Percentiles rank a stretch among this genome's conserved stretches.
These are phyloP conservation scores for Chimonanthus salicifolius DNA, from an alignment of 164 flowering plant genomes.

Conservation along the genomic window DNA sequence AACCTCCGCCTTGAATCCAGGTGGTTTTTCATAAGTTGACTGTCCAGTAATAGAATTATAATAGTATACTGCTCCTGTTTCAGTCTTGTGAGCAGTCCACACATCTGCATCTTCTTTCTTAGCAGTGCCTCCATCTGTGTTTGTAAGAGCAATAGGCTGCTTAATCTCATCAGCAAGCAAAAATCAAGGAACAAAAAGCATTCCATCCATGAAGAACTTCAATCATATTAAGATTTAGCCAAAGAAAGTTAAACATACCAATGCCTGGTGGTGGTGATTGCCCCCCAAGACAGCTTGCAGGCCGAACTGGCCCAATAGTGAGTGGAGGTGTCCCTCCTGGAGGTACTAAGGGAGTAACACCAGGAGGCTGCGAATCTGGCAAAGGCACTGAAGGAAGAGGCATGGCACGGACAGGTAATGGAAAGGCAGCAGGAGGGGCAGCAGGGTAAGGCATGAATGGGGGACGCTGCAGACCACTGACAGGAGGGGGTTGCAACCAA, in stretches of 20 bases:
- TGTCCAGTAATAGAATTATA: conserved; percentile 86
- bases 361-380: conserved; percentile 64
- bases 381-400: conserved; percentile 41
- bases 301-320: conserved; percentile 27
- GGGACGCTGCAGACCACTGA: conserved; percentile 50
- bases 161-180: conserved; percentile 40
- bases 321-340: conserved; percentile 23
- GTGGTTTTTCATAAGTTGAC: conserved; percentile 86
- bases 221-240: background rate
- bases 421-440: conserved; percentile 41
- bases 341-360: conserved; percentile 44
- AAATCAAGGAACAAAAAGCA: background rate
- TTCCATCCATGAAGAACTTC: background rate
- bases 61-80: conserved; percentile 77
- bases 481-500: conserved; percentile 67
- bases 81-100: conserved; percentile 95
- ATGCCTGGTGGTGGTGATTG: conserved; percentile 50
- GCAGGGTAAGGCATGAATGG: conserved; percentile 57
- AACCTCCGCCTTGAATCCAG: conserved; percentile 74
- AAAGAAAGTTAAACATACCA: conserved; percentile 30
- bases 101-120: conserved; percentile 41
- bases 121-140: conserved; percentile 22
- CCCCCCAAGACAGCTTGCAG: conserved; percentile 16
- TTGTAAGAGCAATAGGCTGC: conserved; percentile 18
- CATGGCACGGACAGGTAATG: conserved; percentile 39